Conservation (phyloP, 2,329 filamentous ascomycete genomes). For the Pseudogymnoascus sp. region DNA sequence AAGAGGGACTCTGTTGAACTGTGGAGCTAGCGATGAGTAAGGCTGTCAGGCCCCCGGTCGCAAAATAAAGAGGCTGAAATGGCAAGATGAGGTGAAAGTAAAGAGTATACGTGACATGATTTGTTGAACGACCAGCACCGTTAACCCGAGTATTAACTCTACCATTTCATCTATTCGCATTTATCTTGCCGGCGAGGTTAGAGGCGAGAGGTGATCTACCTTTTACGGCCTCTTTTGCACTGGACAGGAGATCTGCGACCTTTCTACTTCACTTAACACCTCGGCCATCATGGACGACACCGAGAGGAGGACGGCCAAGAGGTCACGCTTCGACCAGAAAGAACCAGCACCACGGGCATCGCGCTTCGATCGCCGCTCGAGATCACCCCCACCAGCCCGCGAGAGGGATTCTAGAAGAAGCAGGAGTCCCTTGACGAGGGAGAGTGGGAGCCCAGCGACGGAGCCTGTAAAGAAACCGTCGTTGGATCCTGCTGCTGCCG, state of each 20-base stretch:
- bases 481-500: slow-evolving; percentile 68
- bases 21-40: slow-evolving; percentile 9
- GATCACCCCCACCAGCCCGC: slow-evolving; percentile 62
- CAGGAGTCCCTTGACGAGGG: slow-evolving; percentile 56
- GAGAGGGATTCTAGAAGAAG: slow-evolving; percentile 66
- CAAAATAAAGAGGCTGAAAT: slow-evolving; percentile 7
- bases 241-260: background rate
- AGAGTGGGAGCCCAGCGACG: slow-evolving; percentile 24
- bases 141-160: background rate
- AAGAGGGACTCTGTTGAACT: background rate
- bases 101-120: background rate
- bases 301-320: slow-evolving; percentile 66
- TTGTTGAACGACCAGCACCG: background rate
- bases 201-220: background rate
- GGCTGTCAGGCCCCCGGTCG: slow-evolving; percentile 1
- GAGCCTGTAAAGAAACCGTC: slow-evolving; percentile 35
- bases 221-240: background rate
- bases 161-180: background rate
- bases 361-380: slow-evolving; percentile 86
- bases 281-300: slow-evolving; percentile 61
- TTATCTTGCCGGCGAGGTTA: background rate
- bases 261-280: background rate
- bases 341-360: slow-evolving; percentile 72
- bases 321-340: slow-evolving; percentile 90
- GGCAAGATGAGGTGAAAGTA: background rate